Evolutionary conservation across 2,329 filamentous ascomycete species (phyloP).

Genomic region (Fusarium oligoseptatum): DNA sequence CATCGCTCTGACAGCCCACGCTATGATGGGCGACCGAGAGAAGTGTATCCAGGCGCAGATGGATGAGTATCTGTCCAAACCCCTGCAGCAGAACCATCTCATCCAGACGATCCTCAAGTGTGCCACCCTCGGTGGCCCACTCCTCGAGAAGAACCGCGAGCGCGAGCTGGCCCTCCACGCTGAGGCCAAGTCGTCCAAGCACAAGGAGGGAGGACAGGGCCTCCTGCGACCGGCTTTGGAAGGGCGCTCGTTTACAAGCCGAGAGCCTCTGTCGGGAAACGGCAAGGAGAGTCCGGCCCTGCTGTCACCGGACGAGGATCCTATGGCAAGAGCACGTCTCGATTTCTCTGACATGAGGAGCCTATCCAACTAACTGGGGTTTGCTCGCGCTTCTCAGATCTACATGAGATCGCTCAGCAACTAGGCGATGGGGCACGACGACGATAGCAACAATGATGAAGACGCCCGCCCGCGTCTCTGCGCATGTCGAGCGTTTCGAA

Average conservation of each 20-base stretch:
- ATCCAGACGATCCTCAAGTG: conserved; percentile 99
- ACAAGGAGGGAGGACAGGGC: conserved; percentile 54
- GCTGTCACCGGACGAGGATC: conserved; percentile 61
- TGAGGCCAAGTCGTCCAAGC: conserved; percentile 61
- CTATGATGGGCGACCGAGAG: conserved; percentile 98
- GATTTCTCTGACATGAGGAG: conserved; percentile 56
- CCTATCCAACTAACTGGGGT: conserved; percentile 51
- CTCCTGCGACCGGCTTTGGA: conserved; percentile 61
- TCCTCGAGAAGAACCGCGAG: conserved; percentile 82
- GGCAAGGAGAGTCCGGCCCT: conserved; percentile 74
- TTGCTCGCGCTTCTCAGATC: conserved; percentile 40
- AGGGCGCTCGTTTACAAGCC: conserved; percentile 77
- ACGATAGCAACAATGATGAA: not conserved
- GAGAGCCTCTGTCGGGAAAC: conserved; percentile 67
- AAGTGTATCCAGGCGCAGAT: conserved; percentile 99
- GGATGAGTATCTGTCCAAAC: conserved; percentile 99
- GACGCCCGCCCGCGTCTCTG: not conserved
- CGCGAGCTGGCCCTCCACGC: conserved; percentile 67
- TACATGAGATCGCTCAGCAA: conserved; percentile 48
- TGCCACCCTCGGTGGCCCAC: conserved; percentile 86
- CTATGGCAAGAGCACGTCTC: conserved; percentile 64
- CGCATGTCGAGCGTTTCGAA: conserved; percentile 9
- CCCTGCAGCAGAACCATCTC: conserved; percentile 94
- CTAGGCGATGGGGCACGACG: conserved; percentile 11
- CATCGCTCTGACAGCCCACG: conserved; percentile 95